Evolutionary conservation across 2,329 filamentous ascomycete genomes (phyloP).

Genomic region (Xylaria sp.): DNA sequence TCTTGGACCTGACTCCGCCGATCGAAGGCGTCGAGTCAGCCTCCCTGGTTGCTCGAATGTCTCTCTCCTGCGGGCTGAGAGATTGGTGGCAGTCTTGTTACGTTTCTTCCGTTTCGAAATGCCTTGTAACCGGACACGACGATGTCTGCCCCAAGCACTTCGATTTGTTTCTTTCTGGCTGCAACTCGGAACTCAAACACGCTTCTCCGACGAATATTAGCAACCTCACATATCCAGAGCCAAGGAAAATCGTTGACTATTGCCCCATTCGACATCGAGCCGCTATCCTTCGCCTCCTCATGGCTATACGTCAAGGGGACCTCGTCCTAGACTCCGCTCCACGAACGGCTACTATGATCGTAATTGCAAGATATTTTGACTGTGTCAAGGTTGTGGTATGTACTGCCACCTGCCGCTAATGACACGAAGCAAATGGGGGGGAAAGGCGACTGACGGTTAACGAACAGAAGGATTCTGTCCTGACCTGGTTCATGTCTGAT

Average conservation of each 20-base stretch:
- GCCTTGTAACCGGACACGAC: constrained; percentile 60
- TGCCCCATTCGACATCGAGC: constrained; percentile 70
- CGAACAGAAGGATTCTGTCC: constrained; percentile 57
- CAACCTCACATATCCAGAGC: constrained; percentile 29
- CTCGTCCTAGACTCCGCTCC: constrained; percentile 71
- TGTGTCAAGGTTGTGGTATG: constrained; percentile 57
- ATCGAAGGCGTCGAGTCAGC: constrained; percentile 70
- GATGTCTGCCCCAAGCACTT: constrained; percentile 49
- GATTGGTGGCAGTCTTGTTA: constrained; percentile 61
- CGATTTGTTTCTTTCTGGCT: constrained; percentile 33
- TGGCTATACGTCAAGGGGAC: constrained; percentile 64
- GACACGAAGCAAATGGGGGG: neutral
- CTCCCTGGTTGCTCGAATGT: constrained; percentile 66
- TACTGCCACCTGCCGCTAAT: constrained; percentile 7
- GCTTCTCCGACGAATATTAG: constrained; percentile 36
- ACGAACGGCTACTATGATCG: constrained; percentile 73
- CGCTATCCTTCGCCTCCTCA: constrained; percentile 70
- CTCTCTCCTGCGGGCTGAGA: constrained; percentile 64
- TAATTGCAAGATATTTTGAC: constrained; percentile 68
- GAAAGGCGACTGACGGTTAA: neutral
- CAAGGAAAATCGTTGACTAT: constrained; percentile 64
- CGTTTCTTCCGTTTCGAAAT: constrained; percentile 51
- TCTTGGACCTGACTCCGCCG: constrained; percentile 72
- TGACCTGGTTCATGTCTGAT: constrained; percentile 66
- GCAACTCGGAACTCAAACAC: no score